Percentiles rank a stretch among this genome's conserved stretches.
These are phyloP conservation scores for Camellia sinensis DNA, from an alignment of 148 eudicot species.

Conservation along the genomic window DNA sequence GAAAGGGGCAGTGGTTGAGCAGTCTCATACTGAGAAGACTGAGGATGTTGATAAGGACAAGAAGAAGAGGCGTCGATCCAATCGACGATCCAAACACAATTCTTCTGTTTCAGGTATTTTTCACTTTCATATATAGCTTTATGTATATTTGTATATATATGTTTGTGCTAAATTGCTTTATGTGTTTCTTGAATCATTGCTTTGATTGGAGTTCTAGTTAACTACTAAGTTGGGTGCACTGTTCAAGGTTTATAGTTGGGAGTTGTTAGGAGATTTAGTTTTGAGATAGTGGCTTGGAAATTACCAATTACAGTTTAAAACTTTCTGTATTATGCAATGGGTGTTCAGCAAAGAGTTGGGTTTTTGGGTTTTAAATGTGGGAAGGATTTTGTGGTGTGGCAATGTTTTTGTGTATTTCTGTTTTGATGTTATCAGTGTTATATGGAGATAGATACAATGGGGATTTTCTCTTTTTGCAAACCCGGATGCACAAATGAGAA, in stretches of 20 bases:
- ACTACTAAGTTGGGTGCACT: conserved; percentile 5
- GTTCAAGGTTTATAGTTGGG: neutral
- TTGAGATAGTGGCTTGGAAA: neutral
- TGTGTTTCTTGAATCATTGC: neutral
- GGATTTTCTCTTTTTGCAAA: neutral
- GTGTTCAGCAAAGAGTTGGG: neutral
- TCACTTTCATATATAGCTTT: neutral
- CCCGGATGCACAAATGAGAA: neutral
- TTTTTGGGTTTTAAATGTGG: neutral
- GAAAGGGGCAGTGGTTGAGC: conserved; percentile 29
- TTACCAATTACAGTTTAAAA: neutral
- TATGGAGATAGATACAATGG: neutral
- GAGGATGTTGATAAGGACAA: conserved; percentile 42
- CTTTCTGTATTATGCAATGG: neutral
- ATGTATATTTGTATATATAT: too few relatives aligned
- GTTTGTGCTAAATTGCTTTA: too few relatives aligned
- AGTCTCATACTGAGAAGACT: conserved; percentile 20
- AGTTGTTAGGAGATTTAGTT: neutral
- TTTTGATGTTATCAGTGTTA: neutral
- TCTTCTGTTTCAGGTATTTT: conserved; percentile 48
- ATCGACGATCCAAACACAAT: conserved; percentile 52
- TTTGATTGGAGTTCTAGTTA: neutral
- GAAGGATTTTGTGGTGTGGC: neutral
- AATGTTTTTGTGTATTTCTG: neutral
- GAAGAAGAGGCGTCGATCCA: conserved; percentile 69